phyloP scores from a whole-genome alignment of 2,329 filamentous ascomycete species.

The Proliferodiscus dingleyae region DNA sequence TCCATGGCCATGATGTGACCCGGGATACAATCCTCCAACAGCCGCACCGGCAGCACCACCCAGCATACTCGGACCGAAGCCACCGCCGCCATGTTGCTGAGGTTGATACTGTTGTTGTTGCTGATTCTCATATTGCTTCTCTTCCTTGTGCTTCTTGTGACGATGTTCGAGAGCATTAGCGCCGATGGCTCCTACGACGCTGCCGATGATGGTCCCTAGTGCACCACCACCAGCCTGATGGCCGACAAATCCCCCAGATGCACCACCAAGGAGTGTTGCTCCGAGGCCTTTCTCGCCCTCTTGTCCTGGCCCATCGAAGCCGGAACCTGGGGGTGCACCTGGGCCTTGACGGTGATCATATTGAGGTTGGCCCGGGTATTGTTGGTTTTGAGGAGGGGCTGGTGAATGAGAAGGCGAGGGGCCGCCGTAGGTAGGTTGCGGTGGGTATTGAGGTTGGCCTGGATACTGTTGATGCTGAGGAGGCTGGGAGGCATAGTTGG shows the following conservation, averaged over 20 bases:
- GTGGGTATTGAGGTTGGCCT: constrained; percentile 3
- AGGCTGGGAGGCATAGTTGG: background rate
- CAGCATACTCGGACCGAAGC: background rate
- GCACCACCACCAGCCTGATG: constrained; percentile 51
- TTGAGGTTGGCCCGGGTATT: constrained; percentile 14
- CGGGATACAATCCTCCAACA: constrained; percentile 19
- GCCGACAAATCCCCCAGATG: constrained; percentile 48
- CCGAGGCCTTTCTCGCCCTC: constrained; percentile 52
- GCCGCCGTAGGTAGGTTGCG: constrained; percentile 1
- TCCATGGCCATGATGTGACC: constrained; percentile 2
- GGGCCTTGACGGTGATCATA: constrained; percentile 5
- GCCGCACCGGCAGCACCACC: background rate
- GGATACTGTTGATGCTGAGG: background rate
- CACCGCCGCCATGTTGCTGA: constrained; percentile 5
- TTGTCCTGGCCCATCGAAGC: constrained; percentile 17
- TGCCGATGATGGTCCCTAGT: constrained; percentile 47
- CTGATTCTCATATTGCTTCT: constrained; percentile 21
- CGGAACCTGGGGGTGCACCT: constrained; percentile 13
- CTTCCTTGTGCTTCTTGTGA: constrained; percentile 34
- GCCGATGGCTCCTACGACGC: constrained; percentile 49
- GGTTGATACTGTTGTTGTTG: constrained; percentile 10
- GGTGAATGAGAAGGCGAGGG: constrained; percentile 6
- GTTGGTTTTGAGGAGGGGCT: constrained; percentile 8
- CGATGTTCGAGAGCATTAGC: constrained; percentile 49
- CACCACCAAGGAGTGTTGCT: constrained; percentile 48